Conservation (phyloP, 495 filamentous ascomycete species). For the Penicillium roqueforti region DNA sequence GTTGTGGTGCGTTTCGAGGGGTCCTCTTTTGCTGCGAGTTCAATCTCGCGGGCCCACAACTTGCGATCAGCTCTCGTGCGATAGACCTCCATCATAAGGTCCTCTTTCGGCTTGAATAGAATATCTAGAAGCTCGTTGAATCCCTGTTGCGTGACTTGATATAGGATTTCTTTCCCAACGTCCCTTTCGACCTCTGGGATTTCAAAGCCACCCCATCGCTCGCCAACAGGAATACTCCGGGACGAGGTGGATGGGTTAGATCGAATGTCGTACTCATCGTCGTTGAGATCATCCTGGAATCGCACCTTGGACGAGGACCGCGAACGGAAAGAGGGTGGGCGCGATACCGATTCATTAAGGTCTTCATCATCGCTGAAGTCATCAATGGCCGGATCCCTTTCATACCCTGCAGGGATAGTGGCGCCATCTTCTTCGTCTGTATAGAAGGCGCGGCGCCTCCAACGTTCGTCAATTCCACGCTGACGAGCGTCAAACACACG, state of each 20-base stretch:
- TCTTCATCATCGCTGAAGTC: constrained; percentile 32
- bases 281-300: constrained; percentile 66
- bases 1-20: constrained; percentile 16
- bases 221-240: constrained; percentile 63
- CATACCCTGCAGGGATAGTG: constrained; percentile 57
- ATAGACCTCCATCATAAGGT: constrained; percentile 64
- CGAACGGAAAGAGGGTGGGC: constrained; percentile 60
- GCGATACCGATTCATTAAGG: constrained; percentile 41
- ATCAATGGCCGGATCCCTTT: constrained; percentile 58
- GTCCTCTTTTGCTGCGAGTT: constrained; percentile 36
- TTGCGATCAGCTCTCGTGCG: constrained; percentile 60
- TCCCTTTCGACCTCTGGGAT: constrained; percentile 77
- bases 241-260: constrained; percentile 80
- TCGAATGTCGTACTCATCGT: constrained; percentile 61
- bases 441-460: constrained; percentile 71
- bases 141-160: constrained; percentile 82
- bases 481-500: constrained; percentile 39
- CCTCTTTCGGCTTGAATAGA: constrained; percentile 78
- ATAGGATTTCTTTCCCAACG: constrained; percentile 81
- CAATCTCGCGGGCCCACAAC: constrained; percentile 50
- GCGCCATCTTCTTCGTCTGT: constrained; percentile 76
- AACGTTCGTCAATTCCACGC: constrained; percentile 62
- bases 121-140: constrained; percentile 88
- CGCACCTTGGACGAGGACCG: constrained; percentile 81
- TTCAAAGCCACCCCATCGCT: constrained; percentile 80